A percentile compares a stretch with the other conserved stretches of the same genome.
These are phyloP conservation scores for Schizophyllum amplum DNA, from an alignment of 1,284 basidiomycete genomes.

Conservation along the genomic window DNA sequence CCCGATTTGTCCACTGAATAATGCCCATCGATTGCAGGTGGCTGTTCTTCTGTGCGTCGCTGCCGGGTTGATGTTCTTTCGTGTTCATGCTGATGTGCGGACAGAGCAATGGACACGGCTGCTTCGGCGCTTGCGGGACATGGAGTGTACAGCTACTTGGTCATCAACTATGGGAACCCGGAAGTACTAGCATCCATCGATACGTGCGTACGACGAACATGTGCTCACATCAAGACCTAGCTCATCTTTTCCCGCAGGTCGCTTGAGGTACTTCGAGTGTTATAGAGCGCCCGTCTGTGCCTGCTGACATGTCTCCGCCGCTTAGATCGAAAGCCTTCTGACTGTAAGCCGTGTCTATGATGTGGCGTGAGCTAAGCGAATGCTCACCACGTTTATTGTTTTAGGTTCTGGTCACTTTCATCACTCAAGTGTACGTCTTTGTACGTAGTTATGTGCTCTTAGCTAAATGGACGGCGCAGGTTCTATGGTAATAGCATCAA, in stretches of 20 bases:
- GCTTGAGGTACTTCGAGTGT: not conserved
- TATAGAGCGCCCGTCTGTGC: not conserved
- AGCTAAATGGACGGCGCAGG: not conserved
- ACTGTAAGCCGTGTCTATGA: not conserved
- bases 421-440: not conserved
- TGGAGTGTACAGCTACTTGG: not conserved
- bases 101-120: not conserved
- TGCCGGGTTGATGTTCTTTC: not conserved
- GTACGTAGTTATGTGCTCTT: not conserved
- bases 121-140: not conserved
- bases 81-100: not conserved
- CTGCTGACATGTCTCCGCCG: not conserved
- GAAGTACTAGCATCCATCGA: not conserved
- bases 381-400: not conserved
- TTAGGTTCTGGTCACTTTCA: not conserved
- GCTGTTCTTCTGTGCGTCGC: not conserved
- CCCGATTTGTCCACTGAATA: not conserved
- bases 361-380: not conserved
- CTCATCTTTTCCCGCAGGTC: not conserved
- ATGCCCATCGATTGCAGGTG: not conserved
- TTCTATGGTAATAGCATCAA: not conserved
- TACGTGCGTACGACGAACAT: not conserved
- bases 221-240: not conserved
- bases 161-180: not conserved
- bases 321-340: not conserved